Evolutionary conservation across 805 yeast genomes (phyloP).

Genomic region (Candida stauntonica): DNA sequence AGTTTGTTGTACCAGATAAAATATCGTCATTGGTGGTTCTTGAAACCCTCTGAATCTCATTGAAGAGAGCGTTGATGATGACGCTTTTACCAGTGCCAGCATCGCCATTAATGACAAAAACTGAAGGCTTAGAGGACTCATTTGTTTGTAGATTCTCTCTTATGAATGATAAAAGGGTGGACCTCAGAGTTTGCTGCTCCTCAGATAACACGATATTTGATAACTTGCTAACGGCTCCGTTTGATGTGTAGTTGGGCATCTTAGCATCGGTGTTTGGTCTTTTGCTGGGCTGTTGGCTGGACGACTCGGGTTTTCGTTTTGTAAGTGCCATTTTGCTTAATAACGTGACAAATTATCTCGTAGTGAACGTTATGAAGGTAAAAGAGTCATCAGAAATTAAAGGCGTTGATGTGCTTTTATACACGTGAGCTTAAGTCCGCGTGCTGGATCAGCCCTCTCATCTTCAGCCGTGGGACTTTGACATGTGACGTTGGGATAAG

Average conservation of each 20-base stretch:
- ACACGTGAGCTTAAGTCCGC: background rate
- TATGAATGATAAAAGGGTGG: constrained; percentile 29
- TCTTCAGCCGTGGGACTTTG: too few species aligned
- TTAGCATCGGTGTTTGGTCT: constrained; percentile 4
- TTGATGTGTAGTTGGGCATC: constrained; percentile 6
- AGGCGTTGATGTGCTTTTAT: too few species aligned
- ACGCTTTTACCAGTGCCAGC: constrained; percentile 48
- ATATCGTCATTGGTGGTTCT: constrained; percentile 18
- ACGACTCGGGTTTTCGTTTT: background rate
- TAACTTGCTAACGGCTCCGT: constrained; percentile 35
- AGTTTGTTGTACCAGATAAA: constrained; percentile 32
- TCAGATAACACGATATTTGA: constrained; percentile 33
- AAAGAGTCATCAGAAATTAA: background rate
- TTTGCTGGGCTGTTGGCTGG: constrained; percentile 6
- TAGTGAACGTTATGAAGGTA: background rate
- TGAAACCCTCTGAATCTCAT: constrained; percentile 35
- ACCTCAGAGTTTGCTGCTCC: constrained; percentile 34
- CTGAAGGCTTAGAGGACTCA: constrained; percentile 25
- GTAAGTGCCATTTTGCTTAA: background rate
- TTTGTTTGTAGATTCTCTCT: constrained; percentile 20
- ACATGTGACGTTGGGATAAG: too few species aligned
- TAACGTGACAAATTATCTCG: background rate
- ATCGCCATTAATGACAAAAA: constrained; percentile 42
- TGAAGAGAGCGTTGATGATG: constrained; percentile 38
- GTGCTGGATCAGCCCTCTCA: background rate